Conservation (phyloP, 495 filamentous ascomycete species). For the Lasiosphaeria hispida region DNA sequence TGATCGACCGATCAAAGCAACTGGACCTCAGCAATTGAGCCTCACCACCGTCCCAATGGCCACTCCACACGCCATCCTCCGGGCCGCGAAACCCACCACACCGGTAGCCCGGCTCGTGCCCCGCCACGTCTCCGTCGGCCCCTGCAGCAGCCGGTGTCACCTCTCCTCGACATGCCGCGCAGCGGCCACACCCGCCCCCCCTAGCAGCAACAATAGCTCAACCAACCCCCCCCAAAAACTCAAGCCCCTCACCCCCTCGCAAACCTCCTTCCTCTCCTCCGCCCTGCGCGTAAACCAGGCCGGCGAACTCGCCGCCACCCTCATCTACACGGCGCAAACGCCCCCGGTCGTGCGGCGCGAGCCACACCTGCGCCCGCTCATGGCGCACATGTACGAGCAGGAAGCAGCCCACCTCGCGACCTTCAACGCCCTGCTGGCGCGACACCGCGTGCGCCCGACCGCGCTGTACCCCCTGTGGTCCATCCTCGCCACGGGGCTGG, state of each 20-base stretch:
- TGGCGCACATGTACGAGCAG: conserved; percentile 98
- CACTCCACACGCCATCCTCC: not conserved
- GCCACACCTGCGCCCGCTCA: conserved; percentile 81
- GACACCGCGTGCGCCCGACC: conserved; percentile 89
- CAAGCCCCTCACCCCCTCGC: conserved; percentile 62
- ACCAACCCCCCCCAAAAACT: conserved; percentile 25
- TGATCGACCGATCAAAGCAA: not conserved
- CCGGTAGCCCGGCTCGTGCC: not conserved
- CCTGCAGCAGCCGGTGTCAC: conserved; percentile 2
- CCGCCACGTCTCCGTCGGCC: not conserved
- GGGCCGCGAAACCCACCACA: not conserved
- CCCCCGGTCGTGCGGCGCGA: conserved; percentile 71
- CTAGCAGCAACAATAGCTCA: conserved; percentile 8
- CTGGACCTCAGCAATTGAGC: not conserved
- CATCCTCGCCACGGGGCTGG: conserved; percentile 76
- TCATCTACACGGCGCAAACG: conserved; percentile 81
- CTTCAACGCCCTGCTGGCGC: conserved; percentile 81
- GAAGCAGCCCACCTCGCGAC: conserved; percentile 81
- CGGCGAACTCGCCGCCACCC: conserved; percentile 80
- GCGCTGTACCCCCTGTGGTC: conserved; percentile 92
- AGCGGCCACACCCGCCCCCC: not conserved
- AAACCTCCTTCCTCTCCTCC: conserved; percentile 73
- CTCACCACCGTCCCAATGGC: not conserved
- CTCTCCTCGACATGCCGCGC: conserved; percentile 3
- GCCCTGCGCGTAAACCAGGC: conserved; percentile 90